These are phyloP conservation scores for Suhomyces pyralidae DNA, from an alignment of 805 yeast genomes.

Conservation along the genomic window DNA sequence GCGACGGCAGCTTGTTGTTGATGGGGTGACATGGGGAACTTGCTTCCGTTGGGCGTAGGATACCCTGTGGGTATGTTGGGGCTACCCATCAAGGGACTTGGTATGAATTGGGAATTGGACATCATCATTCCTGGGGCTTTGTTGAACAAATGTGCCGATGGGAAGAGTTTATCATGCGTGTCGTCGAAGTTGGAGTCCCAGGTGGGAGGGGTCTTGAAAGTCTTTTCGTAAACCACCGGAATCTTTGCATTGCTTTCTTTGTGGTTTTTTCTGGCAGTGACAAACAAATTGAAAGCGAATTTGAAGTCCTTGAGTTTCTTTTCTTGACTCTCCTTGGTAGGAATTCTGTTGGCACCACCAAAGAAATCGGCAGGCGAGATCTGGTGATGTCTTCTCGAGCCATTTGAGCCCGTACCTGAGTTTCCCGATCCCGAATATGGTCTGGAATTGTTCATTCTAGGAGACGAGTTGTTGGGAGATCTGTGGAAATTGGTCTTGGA, in stretches of 20 bases:
- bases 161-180: slow-evolving; percentile 52
- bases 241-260: slow-evolving; percentile 29
- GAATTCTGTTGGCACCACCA: slow-evolving; percentile 37
- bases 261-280: slow-evolving; percentile 39
- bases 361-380: slow-evolving; percentile 42
- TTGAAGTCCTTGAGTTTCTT: slow-evolving; percentile 37
- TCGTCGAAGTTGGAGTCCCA: slow-evolving; percentile 64
- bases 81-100: slow-evolving; percentile 29
- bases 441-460: slow-evolving; percentile 31
- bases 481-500: slow-evolving; percentile 21
- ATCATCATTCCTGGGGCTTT: slow-evolving; percentile 15
- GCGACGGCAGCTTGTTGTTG: slow-evolving; percentile 21
- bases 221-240: slow-evolving; percentile 48
- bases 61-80: slow-evolving; percentile 15
- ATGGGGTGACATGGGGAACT: slow-evolving; percentile 31
- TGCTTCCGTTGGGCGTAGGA: slow-evolving; percentile 16
- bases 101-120: slow-evolving; percentile 24
- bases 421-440: slow-evolving; percentile 26
- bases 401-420: background rate
- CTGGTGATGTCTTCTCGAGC: slow-evolving; percentile 28
- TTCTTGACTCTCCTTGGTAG: slow-evolving; percentile 35
- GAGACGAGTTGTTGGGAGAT: slow-evolving; percentile 31
- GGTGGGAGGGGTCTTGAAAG: slow-evolving; percentile 74
- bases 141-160: slow-evolving; percentile 23
- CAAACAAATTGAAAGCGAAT: slow-evolving; percentile 51